Percentiles rank a stretch among this genome's conserved stretches.
phyloP scores from a whole-genome alignment of 1,139 yeast species.

The Hyphopichia burtonii region DNA sequence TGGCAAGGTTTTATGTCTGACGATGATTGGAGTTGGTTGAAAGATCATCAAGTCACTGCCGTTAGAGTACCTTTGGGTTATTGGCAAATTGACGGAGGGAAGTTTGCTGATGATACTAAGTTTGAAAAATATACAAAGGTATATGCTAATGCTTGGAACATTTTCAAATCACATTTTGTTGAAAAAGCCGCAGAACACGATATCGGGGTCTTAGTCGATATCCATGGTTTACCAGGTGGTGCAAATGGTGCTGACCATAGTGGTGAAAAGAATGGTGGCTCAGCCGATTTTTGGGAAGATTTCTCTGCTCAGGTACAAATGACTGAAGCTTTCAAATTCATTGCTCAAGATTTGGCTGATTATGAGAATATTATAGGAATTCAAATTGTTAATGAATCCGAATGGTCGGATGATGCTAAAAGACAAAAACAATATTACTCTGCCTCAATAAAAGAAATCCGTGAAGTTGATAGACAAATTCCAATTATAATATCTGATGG shows the following conservation, averaged over 20 bases:
- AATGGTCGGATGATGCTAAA: constrained; percentile 52
- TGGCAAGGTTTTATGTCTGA: constrained; percentile 67
- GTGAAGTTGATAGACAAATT: constrained; percentile 51
- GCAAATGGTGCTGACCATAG: constrained; percentile 85
- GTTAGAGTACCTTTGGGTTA: constrained; percentile 88
- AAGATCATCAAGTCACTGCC: constrained; percentile 64
- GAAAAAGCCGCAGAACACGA: constrained; percentile 52
- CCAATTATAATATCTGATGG: constrained; percentile 90
- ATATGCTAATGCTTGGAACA: constrained; percentile 71
- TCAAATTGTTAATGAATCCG: constrained; percentile 85
- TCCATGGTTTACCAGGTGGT: constrained; percentile 91
- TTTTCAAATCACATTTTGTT: constrained; percentile 49
- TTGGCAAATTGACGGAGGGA: constrained; percentile 77
- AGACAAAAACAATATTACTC: constrained; percentile 62
- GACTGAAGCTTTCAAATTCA: constrained; percentile 52
- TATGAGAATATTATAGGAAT: constrained; percentile 76
- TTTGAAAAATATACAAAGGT: constrained; percentile 56
- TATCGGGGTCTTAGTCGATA: constrained; percentile 77
- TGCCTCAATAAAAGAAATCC: constrained; percentile 63
- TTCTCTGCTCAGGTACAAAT: constrained; percentile 45
- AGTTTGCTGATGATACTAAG: constrained; percentile 56
- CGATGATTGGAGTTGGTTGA: constrained; percentile 79
- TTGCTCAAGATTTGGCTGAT: constrained; percentile 57
- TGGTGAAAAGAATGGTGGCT: constrained; percentile 57
- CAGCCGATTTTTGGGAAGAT: constrained; percentile 64